These are phyloP conservation scores for Chalaropsis ovoidea DNA, from an alignment of 2,329 filamentous ascomycete genomes.

Conservation along the genomic window DNA sequence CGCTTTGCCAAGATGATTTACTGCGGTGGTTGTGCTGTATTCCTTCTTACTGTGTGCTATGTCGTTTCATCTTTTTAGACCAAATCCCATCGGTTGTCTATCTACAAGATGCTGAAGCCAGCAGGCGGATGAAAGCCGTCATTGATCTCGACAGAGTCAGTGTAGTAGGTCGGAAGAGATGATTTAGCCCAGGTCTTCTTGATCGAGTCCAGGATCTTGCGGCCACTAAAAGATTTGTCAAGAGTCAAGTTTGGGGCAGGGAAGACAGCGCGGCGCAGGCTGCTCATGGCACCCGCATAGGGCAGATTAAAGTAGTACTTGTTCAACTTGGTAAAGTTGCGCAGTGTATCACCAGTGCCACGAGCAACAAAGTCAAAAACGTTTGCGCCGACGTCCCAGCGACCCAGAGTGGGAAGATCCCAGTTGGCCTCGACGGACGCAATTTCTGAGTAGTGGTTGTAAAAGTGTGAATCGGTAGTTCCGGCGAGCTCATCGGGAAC, in stretches of 20 bases:
- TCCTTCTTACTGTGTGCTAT: no score
- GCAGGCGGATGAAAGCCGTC: constrained; percentile 38
- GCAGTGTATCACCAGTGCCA: constrained; percentile 47
- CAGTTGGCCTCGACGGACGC: constrained; percentile 61
- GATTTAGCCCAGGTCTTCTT: constrained; percentile 35
- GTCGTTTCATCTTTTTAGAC: no score
- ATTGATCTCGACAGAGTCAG: constrained; percentile 33
- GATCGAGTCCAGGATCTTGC: constrained; percentile 35
- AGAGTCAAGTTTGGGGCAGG: constrained; percentile 36
- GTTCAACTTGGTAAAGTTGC: constrained; percentile 35
- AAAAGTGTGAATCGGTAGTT: constrained; percentile 58
- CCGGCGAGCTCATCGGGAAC: constrained; percentile 54
- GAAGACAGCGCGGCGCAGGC: constrained; percentile 32
- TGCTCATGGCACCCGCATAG: constrained; percentile 43
- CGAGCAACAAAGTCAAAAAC: constrained; percentile 53
- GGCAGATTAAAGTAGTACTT: constrained; percentile 44
- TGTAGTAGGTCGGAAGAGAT: constrained; percentile 37
- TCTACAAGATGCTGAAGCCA: constrained; percentile 12
- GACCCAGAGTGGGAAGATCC: constrained; percentile 57
- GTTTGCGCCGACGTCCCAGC: constrained; percentile 63
- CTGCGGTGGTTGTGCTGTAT: no score
- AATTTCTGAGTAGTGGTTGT: constrained; percentile 62
- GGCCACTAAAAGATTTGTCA: constrained; percentile 31
- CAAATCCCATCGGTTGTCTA: background rate
- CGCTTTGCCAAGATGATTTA: no score